These are phyloP conservation scores for Bruguiera parviflora DNA, from an alignment of 345 rosid genomes.

Conservation along the genomic window DNA sequence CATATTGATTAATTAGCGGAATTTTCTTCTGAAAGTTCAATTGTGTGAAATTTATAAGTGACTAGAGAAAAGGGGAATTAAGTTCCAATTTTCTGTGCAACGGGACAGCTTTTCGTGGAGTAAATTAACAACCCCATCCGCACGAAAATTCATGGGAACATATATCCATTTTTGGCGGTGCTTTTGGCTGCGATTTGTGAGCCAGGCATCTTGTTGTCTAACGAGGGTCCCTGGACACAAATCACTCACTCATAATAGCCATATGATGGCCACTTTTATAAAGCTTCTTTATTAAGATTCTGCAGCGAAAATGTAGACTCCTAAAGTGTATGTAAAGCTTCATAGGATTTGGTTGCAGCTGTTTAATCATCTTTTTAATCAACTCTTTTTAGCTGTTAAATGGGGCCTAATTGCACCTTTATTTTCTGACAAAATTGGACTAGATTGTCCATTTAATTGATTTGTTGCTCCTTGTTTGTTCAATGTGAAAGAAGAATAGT, in stretches of 20 bases:
- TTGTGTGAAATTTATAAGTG: neutral
- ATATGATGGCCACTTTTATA: conserved; percentile 22
- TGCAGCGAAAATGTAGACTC: neutral
- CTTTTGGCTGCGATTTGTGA: neutral
- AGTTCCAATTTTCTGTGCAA: neutral
- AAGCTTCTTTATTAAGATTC: conserved; percentile 26
- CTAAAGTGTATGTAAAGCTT: conserved; percentile 14
- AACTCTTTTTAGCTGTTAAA: conserved; percentile 20
- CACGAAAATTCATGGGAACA: neutral
- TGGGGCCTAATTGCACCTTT: conserved; percentile 17
- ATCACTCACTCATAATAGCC: conserved; percentile 30
- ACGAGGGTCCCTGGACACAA: conserved; percentile 6
- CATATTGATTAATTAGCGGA: too few relatives aligned
- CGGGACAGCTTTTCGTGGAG: neutral
- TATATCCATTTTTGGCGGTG: too few relatives aligned
- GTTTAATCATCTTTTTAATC: conserved; percentile 33
- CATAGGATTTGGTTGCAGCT: conserved; percentile 18
- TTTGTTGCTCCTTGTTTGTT: too few relatives aligned
- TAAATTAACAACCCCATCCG: conserved; percentile 4
- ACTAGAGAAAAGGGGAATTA: neutral
- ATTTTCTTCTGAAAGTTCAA: neutral
- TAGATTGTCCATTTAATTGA: too few relatives aligned
- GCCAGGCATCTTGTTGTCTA: neutral
- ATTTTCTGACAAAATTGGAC: neutral
- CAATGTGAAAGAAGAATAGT: too few relatives aligned